phyloP scores from a whole-genome alignment of 2,329 filamentous ascomycete species.

The Microcyclospora tardicrescens region DNA sequence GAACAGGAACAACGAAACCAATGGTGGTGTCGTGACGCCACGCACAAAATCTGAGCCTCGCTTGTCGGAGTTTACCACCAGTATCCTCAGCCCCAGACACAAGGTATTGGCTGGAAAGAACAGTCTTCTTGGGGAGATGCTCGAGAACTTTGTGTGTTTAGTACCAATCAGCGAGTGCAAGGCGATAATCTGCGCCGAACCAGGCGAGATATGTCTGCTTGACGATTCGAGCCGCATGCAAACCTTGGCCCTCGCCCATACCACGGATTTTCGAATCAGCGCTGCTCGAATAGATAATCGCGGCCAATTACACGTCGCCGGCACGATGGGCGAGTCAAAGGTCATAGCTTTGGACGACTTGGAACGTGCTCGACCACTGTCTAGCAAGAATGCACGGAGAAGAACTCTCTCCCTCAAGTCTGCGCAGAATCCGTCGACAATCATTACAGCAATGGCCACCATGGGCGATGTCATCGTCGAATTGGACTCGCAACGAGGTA shows the following conservation, averaged over 20 bases:
- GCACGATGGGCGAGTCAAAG: slow-evolving; percentile 46
- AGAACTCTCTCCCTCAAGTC: slow-evolving; percentile 9
- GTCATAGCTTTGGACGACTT: slow-evolving; percentile 30
- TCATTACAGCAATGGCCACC: slow-evolving; percentile 26
- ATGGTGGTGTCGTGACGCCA: slow-evolving; percentile 12
- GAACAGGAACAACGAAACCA: slow-evolving; percentile 4
- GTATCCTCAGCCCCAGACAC: slow-evolving; percentile 33
- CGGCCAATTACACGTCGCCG: slow-evolving; percentile 53
- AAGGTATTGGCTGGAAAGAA: slow-evolving; percentile 77
- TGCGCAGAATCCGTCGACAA: slow-evolving; percentile 2
- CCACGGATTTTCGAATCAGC: slow-evolving; percentile 53
- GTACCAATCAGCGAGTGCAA: slow-evolving; percentile 57
- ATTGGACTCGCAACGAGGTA: slow-evolving; percentile 14
- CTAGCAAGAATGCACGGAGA: slow-evolving; percentile 7
- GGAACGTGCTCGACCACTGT: slow-evolving; percentile 13
- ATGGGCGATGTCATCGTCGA: slow-evolving; percentile 22
- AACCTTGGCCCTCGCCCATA: slow-evolving; percentile 53
- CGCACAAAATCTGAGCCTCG: slow-evolving; percentile 21
- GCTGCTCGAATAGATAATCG: slow-evolving; percentile 50
- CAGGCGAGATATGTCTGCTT: slow-evolving; percentile 77
- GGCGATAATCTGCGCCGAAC: slow-evolving; percentile 74
- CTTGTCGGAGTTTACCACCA: slow-evolving; percentile 20
- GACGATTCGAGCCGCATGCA: slow-evolving; percentile 63
- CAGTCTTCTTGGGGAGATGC: slow-evolving; percentile 65
- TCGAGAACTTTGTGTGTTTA: slow-evolving; percentile 77